Base-by-base conservation (phyloP, 2,329 filamentous ascomycete species). In the Aspergillus ochraceus region DNA sequence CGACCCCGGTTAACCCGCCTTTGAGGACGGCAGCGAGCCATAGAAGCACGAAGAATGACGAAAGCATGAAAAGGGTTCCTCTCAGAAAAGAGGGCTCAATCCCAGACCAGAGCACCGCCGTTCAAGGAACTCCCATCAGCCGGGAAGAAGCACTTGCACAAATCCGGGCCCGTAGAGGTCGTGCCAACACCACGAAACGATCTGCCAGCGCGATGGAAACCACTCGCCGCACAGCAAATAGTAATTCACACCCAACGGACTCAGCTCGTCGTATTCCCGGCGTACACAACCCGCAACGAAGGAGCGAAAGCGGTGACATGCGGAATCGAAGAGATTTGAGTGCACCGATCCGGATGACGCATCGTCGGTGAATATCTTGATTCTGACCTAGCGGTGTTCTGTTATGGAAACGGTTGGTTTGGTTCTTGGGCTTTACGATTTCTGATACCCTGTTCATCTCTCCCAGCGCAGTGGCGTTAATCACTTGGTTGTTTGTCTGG, bases 71-170 rank as follows among this genome's bases (percentile, higher is more conserved):
- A 64, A 74, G 67, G 39, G 66, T 74, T 26, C 76, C 73, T 12
- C 64, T 75, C 20, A 72, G 69, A 29, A 54, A 62, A 19, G 75
- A 74, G 50, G 70, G 68, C 12, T 51, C 60, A 17, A 47, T 60
- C 2, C 60, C 64, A 3, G 67, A 70, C 55, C 54, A 66, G 52
- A 62, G 71, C 52, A 66, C 66, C 29, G 66, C 69, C 26, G 62
- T 79, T 17, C 73, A 76, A 1, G 75, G 77, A n/a, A 78, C 76
- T 1, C 79, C 79, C 4, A 74, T 81, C 55, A 77, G 73, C 53
- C 76, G 80, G 20, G 80, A 82, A 69, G 75, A 79, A 60, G 80
- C 80, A 2, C 71, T 82, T 1, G 80, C 80, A 8, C 79, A 81
- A 62, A 82, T 82, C 47, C 70, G 79, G 58, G 79, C 79, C n/a